Conservation (phyloP, 257 asterid species). For the Solanum bulbocastanum region DNA sequence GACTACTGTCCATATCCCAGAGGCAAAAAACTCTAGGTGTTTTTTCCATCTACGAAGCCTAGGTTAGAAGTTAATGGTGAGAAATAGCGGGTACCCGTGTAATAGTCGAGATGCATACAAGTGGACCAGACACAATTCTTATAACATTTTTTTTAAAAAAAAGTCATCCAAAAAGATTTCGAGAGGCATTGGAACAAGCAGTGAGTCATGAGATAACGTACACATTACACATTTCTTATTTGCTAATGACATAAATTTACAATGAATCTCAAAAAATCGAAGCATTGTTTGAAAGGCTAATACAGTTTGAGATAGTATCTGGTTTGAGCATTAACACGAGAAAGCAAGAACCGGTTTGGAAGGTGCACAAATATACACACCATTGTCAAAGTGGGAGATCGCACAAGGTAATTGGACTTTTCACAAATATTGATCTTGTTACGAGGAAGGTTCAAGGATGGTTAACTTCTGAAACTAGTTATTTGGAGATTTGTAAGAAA, state of each 20-base stretch:
- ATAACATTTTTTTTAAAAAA: neutral
- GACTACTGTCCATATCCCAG: neutral
- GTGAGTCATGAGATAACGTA: neutral
- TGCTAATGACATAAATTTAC: neutral
- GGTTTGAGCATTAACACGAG: neutral
- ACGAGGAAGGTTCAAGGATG: neutral
- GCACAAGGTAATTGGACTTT: neutral
- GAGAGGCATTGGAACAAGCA: neutral
- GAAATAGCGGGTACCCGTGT: neutral
- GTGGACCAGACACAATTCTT: neutral
- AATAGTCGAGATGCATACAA: neutral
- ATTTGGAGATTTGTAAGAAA: neutral
- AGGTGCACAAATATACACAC: neutral
- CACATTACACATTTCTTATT: neutral
- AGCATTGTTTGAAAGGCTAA: neutral
- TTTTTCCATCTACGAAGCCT: neutral
- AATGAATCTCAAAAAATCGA: neutral
- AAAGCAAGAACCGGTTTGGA: neutral
- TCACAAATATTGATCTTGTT: neutral
- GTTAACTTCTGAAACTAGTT: neutral
- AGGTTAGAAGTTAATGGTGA: neutral
- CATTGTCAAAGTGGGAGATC: neutral
- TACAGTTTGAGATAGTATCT: neutral
- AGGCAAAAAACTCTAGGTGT: neutral
- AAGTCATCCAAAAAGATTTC: neutral